Evolutionary conservation across 2,329 filamentous ascomycete species (phyloP).

Genomic region (Berkeleyomyces basicola): DNA sequence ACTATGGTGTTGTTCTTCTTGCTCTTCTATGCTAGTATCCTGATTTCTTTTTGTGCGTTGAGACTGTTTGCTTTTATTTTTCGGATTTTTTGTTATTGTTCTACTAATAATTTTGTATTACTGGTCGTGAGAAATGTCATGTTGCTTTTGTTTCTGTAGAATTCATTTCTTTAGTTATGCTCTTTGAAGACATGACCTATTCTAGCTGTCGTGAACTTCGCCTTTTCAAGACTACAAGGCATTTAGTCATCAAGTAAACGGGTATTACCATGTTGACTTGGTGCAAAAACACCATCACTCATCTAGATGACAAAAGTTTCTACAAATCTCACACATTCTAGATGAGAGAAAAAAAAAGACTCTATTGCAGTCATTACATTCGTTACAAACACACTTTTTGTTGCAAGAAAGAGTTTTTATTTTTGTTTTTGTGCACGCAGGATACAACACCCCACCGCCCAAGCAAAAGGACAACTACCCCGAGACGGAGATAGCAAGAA

Average conservation of each 20-base stretch:
- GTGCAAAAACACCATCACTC: no score
- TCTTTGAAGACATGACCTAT: no score
- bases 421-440: constrained; percentile 9
- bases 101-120: background rate
- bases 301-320: background rate
- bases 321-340: background rate
- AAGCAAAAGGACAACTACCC: background rate
- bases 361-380: background rate
- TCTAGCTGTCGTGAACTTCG: no score
- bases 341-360: background rate
- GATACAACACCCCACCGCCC: background rate
- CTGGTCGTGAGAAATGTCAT: no score
- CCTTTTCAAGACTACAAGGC: no score
- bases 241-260: no score
- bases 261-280: no score
- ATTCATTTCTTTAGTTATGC: no score
- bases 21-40: background rate
- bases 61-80: background rate
- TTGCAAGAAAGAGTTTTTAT: constrained; percentile 2
- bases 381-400: background rate
- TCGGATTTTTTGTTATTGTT: background rate
- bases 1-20: background rate
- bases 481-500: constrained; percentile 4
- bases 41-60: background rate
- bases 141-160: no score